Evolutionary conservation across 1,139 yeast species (phyloP).

Genomic region (Diutina rugosa): DNA sequence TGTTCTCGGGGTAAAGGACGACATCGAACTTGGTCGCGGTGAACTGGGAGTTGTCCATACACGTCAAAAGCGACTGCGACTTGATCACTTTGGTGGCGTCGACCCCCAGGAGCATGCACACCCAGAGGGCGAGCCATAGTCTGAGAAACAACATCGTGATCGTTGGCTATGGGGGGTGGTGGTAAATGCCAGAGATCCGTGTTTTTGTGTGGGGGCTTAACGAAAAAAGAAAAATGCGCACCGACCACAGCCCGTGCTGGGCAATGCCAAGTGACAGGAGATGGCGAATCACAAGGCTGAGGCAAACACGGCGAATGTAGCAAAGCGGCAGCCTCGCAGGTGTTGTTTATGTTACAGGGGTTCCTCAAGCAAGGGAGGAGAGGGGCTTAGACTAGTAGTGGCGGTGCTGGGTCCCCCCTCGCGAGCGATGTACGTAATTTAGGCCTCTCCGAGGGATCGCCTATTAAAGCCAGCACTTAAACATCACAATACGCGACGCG

Average conservation of each 20-base stretch:
- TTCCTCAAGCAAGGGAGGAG: neutral
- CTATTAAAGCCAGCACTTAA: neutral
- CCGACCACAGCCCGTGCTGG: neutral
- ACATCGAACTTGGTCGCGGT: conserved; percentile 37
- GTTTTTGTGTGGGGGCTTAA: neutral
- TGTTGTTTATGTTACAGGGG: neutral
- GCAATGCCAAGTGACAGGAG: neutral
- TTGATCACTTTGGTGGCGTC: neutral
- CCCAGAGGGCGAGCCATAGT: neutral
- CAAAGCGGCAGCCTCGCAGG: neutral
- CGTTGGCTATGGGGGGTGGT: neutral
- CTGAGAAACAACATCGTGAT: neutral
- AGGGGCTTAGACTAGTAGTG: neutral
- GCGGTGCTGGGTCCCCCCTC: neutral
- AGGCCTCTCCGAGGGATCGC: neutral
- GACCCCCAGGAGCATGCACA: neutral
- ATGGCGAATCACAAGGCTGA: neutral
- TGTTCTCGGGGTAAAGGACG: conserved; percentile 50
- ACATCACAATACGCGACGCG: neutral
- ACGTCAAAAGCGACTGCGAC: neutral
- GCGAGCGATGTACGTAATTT: neutral
- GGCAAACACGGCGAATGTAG: neutral
- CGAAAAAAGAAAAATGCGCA: neutral
- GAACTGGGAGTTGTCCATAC: conserved; percentile 2
- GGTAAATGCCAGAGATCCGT: neutral